A percentile compares a stretch with the other conserved stretches of the same genome.
These are phyloP conservation scores for Theobroma cacao DNA, from an alignment of 345 rosid species.

Conservation along the genomic window DNA sequence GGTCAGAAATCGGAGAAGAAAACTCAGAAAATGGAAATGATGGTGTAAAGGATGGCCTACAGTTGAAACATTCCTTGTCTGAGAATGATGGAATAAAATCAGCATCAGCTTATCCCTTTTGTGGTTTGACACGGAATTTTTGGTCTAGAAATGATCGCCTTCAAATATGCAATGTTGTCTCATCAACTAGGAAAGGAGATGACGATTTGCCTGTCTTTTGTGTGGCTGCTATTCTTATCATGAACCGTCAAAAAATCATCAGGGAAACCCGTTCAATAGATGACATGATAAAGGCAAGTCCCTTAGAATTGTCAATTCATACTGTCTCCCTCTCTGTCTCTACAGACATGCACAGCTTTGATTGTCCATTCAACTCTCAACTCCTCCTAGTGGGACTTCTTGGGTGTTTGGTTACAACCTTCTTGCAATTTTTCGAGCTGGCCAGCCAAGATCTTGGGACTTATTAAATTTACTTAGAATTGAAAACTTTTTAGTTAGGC, in stretches of 20 bases:
- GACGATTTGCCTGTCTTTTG: constrained; percentile 83
- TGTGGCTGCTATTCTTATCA: constrained; percentile 82
- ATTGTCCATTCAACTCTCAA: neutral
- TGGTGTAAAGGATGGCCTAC: constrained; percentile 37
- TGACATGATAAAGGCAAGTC: constrained; percentile 85
- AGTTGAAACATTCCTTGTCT: constrained; percentile 36
- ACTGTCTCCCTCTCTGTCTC: neutral
- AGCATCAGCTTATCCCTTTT: constrained; percentile 49
- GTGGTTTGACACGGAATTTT: constrained; percentile 70
- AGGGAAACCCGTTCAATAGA: constrained; percentile 82
- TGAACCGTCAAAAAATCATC: constrained; percentile 83
- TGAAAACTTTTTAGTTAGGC: neutral
- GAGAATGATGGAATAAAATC: constrained; percentile 50
- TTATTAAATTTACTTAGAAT: neutral
- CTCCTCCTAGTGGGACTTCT: neutral
- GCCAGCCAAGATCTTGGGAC: neutral
- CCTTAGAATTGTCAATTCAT: constrained; percentile 6
- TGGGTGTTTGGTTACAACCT: neutral
- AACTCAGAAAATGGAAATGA: constrained; percentile 35
- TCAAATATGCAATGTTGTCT: constrained; percentile 46
- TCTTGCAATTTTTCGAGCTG: neutral
- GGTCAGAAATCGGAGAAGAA: constrained; percentile 43
- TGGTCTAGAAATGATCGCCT: constrained; percentile 61
- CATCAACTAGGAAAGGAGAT: constrained; percentile 59
- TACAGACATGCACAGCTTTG: neutral